phyloP scores from a whole-genome alignment of 768 basidiomycete species.

The Piloderma croceum region DNA sequence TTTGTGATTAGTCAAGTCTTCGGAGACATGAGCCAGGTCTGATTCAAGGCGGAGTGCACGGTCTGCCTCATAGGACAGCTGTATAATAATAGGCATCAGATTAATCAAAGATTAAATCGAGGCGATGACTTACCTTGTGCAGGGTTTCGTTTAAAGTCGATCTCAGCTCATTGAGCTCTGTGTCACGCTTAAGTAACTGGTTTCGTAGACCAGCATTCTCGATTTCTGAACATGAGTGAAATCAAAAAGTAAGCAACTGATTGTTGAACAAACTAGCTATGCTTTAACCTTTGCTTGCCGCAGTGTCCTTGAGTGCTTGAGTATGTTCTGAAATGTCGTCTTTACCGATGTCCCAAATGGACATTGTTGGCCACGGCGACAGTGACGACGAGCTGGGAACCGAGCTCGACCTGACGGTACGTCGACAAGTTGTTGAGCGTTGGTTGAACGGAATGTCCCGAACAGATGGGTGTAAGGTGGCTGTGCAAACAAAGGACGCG shows the following conservation, averaged over 20 bases:
- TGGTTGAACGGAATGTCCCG: too few relatives aligned
- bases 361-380: constrained; percentile 24
- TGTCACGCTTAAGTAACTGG: constrained; percentile 31
- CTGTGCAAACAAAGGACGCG: constrained; percentile 1
- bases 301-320: constrained; percentile 29
- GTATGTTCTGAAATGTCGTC: constrained; percentile 35
- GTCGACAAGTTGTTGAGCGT: too few relatives aligned
- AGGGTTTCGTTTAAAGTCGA: constrained; percentile 30
- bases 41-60: constrained; percentile 52
- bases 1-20: constrained; percentile 54
- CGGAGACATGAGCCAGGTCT: constrained; percentile 41
- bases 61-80: constrained; percentile 56
- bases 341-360: constrained; percentile 34
- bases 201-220: constrained; percentile 29
- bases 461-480: neutral
- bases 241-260: too few relatives aligned
- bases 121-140: constrained; percentile 26
- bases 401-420: too few relatives aligned
- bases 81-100: constrained; percentile 4
- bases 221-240: constrained; percentile 24
- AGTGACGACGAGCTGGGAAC: constrained; percentile 3
- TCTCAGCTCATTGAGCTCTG: constrained; percentile 30
- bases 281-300: constrained; percentile 34
- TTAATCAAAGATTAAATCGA: constrained; percentile 6
- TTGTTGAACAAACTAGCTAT: too few relatives aligned